These are phyloP conservation scores for Haberlea rhodopensis DNA, from an alignment of 257 asterid species.

Conservation along the genomic window DNA sequence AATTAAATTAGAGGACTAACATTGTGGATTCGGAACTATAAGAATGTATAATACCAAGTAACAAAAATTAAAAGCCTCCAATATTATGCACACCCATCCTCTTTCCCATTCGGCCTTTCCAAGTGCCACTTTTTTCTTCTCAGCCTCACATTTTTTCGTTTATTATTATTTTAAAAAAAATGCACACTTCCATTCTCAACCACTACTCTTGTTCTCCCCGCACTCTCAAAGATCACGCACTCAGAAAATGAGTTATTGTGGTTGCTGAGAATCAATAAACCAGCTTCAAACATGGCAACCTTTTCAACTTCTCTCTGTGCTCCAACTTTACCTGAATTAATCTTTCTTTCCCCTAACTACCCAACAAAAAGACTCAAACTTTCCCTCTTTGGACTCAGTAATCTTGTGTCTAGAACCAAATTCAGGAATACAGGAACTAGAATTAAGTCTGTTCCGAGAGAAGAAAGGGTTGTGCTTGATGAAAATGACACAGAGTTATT, in stretches of 20 bases:
- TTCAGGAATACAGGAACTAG: conserved; percentile 19
- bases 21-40: too few relatives aligned
- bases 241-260: conserved; percentile 7
- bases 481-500: conserved; percentile 35
- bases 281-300: conserved; percentile 42
- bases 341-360: conserved; percentile 32
- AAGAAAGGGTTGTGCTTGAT: conserved; percentile 37
- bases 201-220: conserved; percentile 22
- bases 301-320: conserved; percentile 30
- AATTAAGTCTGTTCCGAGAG: conserved; percentile 36
- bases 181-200: conserved; percentile 22
- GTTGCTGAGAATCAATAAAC: conserved; percentile 9
- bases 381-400: conserved; percentile 18
- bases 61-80: conserved; percentile 31
- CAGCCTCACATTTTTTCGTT: too few relatives aligned
- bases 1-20: too few relatives aligned
- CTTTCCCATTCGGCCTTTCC: conserved; percentile 26
- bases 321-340: conserved; percentile 30
- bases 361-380: conserved; percentile 31
- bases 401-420: conserved; percentile 5
- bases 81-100: conserved; percentile 6
- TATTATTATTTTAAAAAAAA: too few relatives aligned
- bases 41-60: too few relatives aligned
- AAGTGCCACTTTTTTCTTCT: conserved; percentile 41
- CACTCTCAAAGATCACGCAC: neutral